phyloP scores from a whole-genome alignment of 2,329 filamentous ascomycete genomes.

The Colletotrichum chlorophyti region DNA sequence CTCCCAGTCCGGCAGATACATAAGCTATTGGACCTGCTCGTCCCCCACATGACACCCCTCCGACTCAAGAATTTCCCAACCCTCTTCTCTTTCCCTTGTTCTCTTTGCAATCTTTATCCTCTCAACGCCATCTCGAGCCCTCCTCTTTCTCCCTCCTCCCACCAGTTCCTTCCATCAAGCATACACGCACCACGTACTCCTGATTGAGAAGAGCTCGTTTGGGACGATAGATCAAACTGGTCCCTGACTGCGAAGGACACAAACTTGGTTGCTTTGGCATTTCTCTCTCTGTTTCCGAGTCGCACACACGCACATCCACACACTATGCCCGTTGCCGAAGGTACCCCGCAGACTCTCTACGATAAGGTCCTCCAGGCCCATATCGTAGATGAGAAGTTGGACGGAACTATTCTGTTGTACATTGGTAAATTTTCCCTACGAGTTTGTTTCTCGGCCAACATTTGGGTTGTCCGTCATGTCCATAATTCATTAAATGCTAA shows the following conservation, averaged over 20 bases:
- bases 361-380: constrained; percentile 97
- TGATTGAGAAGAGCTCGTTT: not conserved
- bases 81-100: constrained; percentile 8
- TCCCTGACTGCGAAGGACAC: not conserved
- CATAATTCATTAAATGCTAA: constrained; percentile 12
- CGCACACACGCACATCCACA: constrained; percentile 53
- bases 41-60: constrained; percentile 25
- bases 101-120: constrained; percentile 8
- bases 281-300: not conserved
- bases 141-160: not conserved
- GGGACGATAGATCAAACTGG: not conserved
- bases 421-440: constrained; percentile 71
- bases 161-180: not conserved
- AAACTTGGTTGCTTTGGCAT: not conserved
- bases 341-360: constrained; percentile 84
- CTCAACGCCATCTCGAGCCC: constrained; percentile 9
- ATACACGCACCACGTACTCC: not conserved
- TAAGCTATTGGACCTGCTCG: constrained; percentile 27
- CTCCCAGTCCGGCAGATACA: constrained; percentile 29
- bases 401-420: constrained; percentile 91
- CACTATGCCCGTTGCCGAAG: constrained; percentile 82
- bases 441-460: too few relatives aligned
- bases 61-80: constrained; percentile 21
- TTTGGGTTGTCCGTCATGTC: too few relatives aligned
- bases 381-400: constrained; percentile 92